Base-by-base conservation (phyloP, 2,329 filamentous ascomycete species). In the Calonectria hawksworthii region DNA sequence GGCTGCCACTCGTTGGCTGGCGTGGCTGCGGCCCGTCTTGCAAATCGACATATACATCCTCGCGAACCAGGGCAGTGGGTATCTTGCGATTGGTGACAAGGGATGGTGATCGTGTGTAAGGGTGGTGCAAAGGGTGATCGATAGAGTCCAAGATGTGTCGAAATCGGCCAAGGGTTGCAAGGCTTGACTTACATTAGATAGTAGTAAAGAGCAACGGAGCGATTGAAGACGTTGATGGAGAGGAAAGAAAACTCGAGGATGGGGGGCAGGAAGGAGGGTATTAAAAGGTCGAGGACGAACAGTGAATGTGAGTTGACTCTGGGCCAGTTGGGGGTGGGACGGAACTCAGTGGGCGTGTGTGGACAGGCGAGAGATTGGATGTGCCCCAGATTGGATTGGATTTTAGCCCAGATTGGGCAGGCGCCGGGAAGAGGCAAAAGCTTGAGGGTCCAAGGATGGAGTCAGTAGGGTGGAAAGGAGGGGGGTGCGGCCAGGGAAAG, bases 321-420 rank as follows among this genome's bases (percentile, higher is more conserved):
- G 52, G 30, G 66, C 32, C 66, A 41, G 26, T 34, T 50, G 54
- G 56, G 54, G 34, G 47, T 52, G 41, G 50, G 18, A 54, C 50
- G 23, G 65, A 47, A 28, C 47, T 30, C 56, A n/a, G n/a, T 70
- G 47, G 59, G 69, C 18, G 44, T 61, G 44, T 61, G 51, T 47
- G 56, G 59, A 69, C 30, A 23, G 23, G 66, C 73, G 73, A 76
- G 76, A 75, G 76, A 77, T 80, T 73, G 44, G 52, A 68, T 26
- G n/a, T 66, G 71, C 65, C 70, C 71, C 71, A 73, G 71, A 73
- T 73, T 73, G 64, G 36, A 69, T 69, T 50, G 30, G 38, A 36
- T 56, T 65, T 59, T 68, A 76, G 56, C 56, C 67, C 64, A 70
- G 63, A 72, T 72, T 74, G 74, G 74, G 72, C 65, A 72, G 65